Percentiles rank a stretch among this genome's conserved stretches.
Evolutionary conservation across 371 early-diverging fungal genomes (phyloP).

Genomic region (Rhizomucor pusillus): DNA sequence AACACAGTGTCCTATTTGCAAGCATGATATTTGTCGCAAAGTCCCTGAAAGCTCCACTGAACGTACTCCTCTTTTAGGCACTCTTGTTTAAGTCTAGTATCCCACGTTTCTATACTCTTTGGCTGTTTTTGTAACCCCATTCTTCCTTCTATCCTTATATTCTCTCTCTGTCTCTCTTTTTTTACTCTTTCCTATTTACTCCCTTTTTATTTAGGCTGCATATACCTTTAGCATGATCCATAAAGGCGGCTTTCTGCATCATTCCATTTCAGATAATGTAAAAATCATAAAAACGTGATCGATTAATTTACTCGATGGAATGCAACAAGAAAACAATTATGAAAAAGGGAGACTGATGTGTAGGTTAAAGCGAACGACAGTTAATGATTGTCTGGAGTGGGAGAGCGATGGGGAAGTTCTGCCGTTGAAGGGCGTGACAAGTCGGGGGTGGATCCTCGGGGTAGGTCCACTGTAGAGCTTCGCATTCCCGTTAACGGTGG

Average conservation of each 20-base stretch:
- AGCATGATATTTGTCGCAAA: constrained; percentile 45
- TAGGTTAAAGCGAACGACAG: no score
- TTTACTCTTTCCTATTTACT: neutral
- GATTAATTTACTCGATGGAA: no score
- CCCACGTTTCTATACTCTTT: neutral
- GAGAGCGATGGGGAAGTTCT: neutral
- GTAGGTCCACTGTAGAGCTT: neutral
- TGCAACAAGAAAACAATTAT: no score
- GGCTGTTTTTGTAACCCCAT: neutral
- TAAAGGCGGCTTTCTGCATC: no score
- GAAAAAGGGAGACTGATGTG: no score
- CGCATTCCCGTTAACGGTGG: neutral
- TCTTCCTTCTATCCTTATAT: no score
- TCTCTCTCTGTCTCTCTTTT: no score
- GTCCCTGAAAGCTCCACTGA: constrained; percentile 24
- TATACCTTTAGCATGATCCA: neutral
- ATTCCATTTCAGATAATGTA: no score
- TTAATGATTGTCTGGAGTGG: neutral
- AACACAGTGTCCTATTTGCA: constrained; percentile 42
- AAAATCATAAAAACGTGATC: no score
- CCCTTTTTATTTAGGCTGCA: neutral
- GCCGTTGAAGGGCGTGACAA: neutral
- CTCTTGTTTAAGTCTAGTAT: constrained; percentile 2
- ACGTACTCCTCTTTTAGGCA: constrained; percentile 39
- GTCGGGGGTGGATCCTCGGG: neutral